A percentile compares a stretch with the other conserved stretches of the same genome.
Conservation (phyloP, 164 flowering plant genomes). For the Paratinospora sagittata region DNA sequence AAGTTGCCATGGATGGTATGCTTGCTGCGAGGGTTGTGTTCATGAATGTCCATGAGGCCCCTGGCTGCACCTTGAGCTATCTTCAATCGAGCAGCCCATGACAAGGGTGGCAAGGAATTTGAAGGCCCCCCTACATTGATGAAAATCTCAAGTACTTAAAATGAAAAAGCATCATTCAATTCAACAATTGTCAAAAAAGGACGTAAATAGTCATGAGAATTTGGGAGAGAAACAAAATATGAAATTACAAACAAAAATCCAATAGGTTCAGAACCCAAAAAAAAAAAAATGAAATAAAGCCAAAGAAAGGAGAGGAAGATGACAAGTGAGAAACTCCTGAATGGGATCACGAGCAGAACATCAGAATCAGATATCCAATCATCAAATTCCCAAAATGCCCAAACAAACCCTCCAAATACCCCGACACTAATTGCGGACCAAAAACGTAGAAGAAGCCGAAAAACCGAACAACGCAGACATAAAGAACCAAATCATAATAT, state of each 20-base stretch:
- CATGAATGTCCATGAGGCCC: slow-evolving; percentile 83
- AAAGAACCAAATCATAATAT: not conserved
- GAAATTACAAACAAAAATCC: not conserved
- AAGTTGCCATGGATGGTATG: slow-evolving; percentile 64
- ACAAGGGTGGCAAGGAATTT: slow-evolving; percentile 40
- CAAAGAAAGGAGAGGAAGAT: not conserved
- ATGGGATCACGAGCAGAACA: too few relatives aligned
- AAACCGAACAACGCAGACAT: not conserved
- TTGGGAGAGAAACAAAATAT: not conserved
- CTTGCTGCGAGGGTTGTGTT: slow-evolving; percentile 60
- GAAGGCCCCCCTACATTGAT: slow-evolving; percentile 49
- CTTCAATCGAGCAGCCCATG: slow-evolving; percentile 76
- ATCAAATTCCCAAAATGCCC: not conserved
- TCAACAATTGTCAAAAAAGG: too few relatives aligned
- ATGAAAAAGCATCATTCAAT: too few relatives aligned
- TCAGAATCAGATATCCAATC: too few relatives aligned
- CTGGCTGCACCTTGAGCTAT: slow-evolving; percentile 79
- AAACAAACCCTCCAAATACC: not conserved
- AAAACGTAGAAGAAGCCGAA: too few relatives aligned
- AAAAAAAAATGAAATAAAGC: too few relatives aligned
- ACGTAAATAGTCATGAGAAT: not conserved
- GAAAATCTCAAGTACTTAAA: too few relatives aligned
- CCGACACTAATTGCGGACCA: not conserved
- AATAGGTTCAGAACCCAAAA: too few relatives aligned
- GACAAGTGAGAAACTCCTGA: not conserved